Conservation (phyloP, 495 filamentous ascomycete genomes). For the Neurospora sp. region DNA sequence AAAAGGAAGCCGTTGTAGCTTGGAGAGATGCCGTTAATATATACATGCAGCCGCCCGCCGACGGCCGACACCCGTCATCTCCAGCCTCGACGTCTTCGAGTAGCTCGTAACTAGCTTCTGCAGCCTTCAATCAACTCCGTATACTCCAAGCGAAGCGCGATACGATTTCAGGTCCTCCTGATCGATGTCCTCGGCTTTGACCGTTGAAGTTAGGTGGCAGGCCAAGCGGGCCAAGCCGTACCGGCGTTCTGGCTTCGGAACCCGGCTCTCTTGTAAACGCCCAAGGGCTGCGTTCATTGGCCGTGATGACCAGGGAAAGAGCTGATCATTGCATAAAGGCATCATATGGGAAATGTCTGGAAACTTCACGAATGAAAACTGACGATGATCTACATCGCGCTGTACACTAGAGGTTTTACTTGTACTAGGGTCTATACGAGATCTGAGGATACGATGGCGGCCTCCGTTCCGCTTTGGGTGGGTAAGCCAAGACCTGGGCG, state of each 20-base stretch:
- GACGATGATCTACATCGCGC: neutral
- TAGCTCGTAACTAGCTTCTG: neutral
- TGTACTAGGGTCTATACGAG: neutral
- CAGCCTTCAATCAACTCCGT: neutral
- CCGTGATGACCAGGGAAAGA: neutral
- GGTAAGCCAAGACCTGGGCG: neutral
- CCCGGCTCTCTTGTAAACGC: neutral
- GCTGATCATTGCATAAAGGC: neutral
- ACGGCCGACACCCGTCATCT: neutral
- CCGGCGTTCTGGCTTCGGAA: neutral
- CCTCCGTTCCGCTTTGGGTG: neutral
- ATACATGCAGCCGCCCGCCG: neutral
- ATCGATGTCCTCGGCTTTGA: neutral
- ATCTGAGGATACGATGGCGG: neutral
- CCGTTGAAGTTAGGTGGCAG: neutral
- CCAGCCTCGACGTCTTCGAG: neutral
- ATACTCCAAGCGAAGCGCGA: neutral
- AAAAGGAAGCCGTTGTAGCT: neutral
- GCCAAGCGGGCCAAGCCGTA: neutral
- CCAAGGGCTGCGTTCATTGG: neutral
- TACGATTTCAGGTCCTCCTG: neutral
- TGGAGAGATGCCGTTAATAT: neutral
- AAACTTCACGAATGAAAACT: neutral
- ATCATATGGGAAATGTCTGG: neutral
- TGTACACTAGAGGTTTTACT: neutral